Conservation (phyloP, 129 eudicot species). For the Escallonia herrerae region DNA sequence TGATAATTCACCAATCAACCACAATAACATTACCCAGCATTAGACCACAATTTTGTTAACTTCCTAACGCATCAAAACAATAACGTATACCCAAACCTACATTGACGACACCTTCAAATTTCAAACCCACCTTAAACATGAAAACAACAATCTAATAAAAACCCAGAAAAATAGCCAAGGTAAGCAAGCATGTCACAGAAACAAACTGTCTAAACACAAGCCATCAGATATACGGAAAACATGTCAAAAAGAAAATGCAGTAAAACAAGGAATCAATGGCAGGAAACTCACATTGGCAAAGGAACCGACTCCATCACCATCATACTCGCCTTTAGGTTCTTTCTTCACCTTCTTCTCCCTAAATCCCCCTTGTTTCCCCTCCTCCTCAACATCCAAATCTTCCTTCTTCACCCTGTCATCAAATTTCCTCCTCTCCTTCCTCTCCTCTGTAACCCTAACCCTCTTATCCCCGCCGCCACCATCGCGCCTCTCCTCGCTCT, state of each 20-base stretch:
- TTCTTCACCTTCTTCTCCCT: conserved; percentile 19
- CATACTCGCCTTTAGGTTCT: conserved; percentile 26
- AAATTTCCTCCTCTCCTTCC: conserved; percentile 53
- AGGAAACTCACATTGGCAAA: conserved; percentile 56
- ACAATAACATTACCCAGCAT: too few species aligned
- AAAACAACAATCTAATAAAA: neutral
- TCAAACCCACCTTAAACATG: neutral
- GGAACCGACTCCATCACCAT: conserved; percentile 37
- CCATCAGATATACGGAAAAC: neutral
- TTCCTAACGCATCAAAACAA: neutral
- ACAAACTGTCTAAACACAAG: neutral
- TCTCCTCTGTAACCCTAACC: conserved; percentile 68
- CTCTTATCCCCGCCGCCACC: conserved; percentile 53
- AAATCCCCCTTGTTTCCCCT: conserved; percentile 8
- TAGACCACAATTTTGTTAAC: neutral
- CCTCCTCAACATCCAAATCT: conserved; percentile 15
- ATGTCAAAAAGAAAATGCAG: neutral
- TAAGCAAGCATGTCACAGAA: neutral
- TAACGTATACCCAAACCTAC: neutral
- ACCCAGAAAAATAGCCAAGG: neutral
- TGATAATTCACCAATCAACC: too few species aligned
- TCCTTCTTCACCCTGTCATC: conserved; percentile 42
- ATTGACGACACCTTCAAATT: neutral
- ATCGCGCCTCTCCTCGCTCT: conserved; percentile 46
- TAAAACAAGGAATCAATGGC: neutral